Base-by-base conservation (phyloP, 2,329 filamentous ascomycete species). In the Elsinoe necatrix region DNA sequence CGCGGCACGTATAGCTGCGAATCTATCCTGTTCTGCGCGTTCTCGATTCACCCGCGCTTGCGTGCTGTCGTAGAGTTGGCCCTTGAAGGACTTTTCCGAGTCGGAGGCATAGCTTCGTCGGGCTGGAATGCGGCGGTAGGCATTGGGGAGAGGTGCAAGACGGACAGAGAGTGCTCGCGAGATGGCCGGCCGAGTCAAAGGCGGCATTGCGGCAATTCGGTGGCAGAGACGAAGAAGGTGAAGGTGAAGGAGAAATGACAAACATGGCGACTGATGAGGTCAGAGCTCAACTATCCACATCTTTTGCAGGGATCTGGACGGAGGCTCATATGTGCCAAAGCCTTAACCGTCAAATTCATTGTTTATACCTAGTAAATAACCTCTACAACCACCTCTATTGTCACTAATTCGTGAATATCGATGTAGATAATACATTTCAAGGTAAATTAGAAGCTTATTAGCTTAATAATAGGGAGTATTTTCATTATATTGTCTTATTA, bases 41-140 rank as follows among this genome's bases (percentile, higher is more conserved):
- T 85, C 82, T 51, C 77, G 75, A 65, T 79, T 72, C 59, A 85
- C 66, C 42, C 82, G 75, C 63, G 80, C 75, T 39, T 76, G 71
- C 12, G 82, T 83, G 61, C 80, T 84, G 64, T 84, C 79, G 61
- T 82, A 83, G 43, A 85, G 63, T 66, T 85, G 81, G 31, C 76
- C 75, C 65, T 81, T 79, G 71, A 85, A 85, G 1, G 78, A 75
- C 25, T 68, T 61, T 37, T 50, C 57, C 4, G 48, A 52, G 21
- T 58, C 57, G 11, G 57, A 57, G n/a, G 59, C 57, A 54, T 61
- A 59, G 7, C 27, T 14, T n/a, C 54, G 20, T 31, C 23, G 2
- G 1, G 31, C 6, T 11, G 48, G 18, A 16, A 27, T 12, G 11
- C 37, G 21, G 14, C 11, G 18, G 35, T 11, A 37, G 34, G 34